Base-by-base conservation (phyloP, 352 stramenopile genomes). In the Phytophthora pini region DNA sequence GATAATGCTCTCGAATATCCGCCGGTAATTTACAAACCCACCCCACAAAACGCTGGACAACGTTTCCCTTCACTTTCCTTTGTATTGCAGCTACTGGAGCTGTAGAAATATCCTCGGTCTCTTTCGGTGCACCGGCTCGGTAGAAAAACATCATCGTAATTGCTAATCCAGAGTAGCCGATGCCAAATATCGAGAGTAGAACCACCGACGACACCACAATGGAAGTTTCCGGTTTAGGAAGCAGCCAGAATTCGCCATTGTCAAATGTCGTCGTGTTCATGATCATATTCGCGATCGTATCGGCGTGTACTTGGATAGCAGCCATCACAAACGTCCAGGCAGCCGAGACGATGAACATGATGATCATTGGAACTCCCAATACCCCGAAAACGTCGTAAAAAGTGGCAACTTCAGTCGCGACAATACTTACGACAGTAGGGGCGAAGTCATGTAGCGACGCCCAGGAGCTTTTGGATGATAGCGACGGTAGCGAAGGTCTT, bases 161-260 rank as follows among this genome's bases (percentile, higher is more conserved):
- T 17, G 36, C 36, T 5, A 41, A 1, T 6, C 12, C 36, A 13
- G 36, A 8, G 36, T 41, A 41, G 36, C 36, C 36, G 36, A 17
- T 41, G 1, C 36, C 36, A 17, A 41, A 41, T 0, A 41, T 13
- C 15, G 68, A 32, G 1, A 84, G 56, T 27, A 80, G 29, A 2
- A 65, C 41, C 1, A 66, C 48, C 3, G 75, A 58, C 3, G 46
- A 54, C 4, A 75, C 22, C 17, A 69, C 15, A 7, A 41, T 13
- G 3, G 36, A 12, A 9, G 17, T 3, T 1, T 80, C 54, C 2
- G 68, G 55, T 15, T 73, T 46, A 3, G 72, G 62, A 0, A 88
- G 56, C 10, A 79, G 38, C 76, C 79, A 87, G 26, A 87, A 85
- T 36, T 80, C 65, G 24, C 78, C 72, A 13, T 71, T 72, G 49